phyloP scores from a whole-genome alignment of 2,329 filamentous ascomycete genomes.

The Cladophialophora bantiana region DNA sequence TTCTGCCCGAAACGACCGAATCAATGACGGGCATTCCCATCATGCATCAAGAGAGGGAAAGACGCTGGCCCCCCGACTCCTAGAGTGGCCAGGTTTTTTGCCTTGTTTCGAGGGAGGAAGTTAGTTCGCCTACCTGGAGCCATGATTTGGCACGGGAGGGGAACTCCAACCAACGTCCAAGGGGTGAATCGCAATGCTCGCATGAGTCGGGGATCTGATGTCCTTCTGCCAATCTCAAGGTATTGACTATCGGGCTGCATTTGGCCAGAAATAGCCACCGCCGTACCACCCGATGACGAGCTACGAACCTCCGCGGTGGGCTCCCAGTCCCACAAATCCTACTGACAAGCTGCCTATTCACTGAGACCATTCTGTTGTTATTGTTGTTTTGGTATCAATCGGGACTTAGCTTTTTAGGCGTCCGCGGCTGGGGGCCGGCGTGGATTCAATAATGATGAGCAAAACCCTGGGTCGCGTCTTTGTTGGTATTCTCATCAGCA shows the following conservation, averaged over 20 bases:
- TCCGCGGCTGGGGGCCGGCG: background rate
- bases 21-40: conserved; percentile 5
- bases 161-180: conserved; percentile 12
- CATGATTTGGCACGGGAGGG: background rate
- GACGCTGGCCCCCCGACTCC: background rate
- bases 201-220: conserved; percentile 23
- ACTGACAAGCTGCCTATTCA: conserved; percentile 2
- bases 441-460: conserved; percentile 5
- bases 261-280: conserved; percentile 34
- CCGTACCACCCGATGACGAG: conserved; percentile 34
- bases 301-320: conserved; percentile 35
- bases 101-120: conserved; percentile 8
- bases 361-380: conserved; percentile 1
- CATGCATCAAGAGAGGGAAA: conserved; percentile 3
- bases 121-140: background rate
- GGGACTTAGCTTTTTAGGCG: conserved; percentile 4
- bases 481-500: background rate
- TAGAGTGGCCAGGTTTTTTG: background rate
- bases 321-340: conserved; percentile 32
- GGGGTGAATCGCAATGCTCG: conserved; percentile 16
- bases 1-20: conserved; percentile 21
- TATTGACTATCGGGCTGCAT: conserved; percentile 28
- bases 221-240: conserved; percentile 30
- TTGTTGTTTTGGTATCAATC: conserved; percentile 6
- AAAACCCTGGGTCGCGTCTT: background rate